Evolutionary conservation across 352 stramenopile species (phyloP).

Genomic region (Phytophthora brassicae): DNA sequence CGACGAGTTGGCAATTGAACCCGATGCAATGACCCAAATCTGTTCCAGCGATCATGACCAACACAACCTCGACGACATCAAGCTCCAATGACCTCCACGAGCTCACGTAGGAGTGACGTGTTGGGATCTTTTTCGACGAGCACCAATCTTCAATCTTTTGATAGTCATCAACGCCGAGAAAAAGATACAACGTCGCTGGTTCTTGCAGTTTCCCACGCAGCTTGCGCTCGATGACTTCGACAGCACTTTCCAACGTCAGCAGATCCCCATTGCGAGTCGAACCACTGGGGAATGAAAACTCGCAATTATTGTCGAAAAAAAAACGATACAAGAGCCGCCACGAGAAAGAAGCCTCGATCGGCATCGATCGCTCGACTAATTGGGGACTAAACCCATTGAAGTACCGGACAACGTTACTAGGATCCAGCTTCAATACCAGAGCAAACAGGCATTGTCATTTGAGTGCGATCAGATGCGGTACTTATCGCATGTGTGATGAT

Average conservation of each 20-base stretch:
- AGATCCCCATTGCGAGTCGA: conserved; percentile 13
- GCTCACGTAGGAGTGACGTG: conserved; percentile 8
- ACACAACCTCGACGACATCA: conserved; percentile 7
- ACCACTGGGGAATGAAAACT: conserved; percentile 12
- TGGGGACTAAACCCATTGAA: conserved; percentile 17
- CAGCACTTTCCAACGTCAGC: neutral
- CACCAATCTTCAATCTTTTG: conserved; percentile 30
- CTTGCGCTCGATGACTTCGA: conserved; percentile 16
- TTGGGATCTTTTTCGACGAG: neutral
- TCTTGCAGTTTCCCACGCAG: conserved; percentile 1
- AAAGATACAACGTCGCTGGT: conserved; percentile 23
- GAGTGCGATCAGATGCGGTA: conserved; percentile 21
- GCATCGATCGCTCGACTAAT: conserved; percentile 30
- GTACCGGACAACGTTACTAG: conserved; percentile 22
- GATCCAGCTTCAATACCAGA: conserved; percentile 35
- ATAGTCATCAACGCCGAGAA: conserved; percentile 40
- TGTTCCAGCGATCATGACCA: conserved; percentile 19
- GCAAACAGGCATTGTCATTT: conserved; percentile 28
- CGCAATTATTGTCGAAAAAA: conserved; percentile 35
- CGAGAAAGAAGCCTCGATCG: conserved; percentile 40
- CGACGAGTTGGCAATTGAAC: conserved; percentile 30
- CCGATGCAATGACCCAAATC: conserved; percentile 12
- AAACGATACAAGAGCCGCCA: conserved; percentile 34
- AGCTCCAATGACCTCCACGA: conserved; percentile 5
- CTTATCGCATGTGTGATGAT: conserved; percentile 4